Evolutionary conservation across 2,329 filamentous ascomycete species (phyloP), one percentile per base, ranked within the genome.

Genomic region (Hypoxylon sp.): DNA sequence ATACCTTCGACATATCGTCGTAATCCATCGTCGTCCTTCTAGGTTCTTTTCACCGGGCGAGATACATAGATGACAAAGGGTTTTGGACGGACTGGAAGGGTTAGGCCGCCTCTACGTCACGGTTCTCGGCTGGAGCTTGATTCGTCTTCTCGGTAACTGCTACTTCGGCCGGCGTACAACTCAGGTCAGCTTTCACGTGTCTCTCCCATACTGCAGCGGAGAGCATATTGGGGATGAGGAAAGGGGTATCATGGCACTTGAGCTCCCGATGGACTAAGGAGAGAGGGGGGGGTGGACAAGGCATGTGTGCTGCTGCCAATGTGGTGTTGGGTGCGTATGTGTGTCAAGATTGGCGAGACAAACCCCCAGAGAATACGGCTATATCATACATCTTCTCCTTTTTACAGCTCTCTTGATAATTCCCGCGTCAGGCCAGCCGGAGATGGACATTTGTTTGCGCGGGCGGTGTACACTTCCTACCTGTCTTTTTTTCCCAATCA

Each of bases 321-420:
- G 69, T 68, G 67, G 57, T 65, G 72, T 71, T 66, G 68, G 59
- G 67, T 69, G 69, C 66, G 72, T 62, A 53, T 70, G 72, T 69
- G 66, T 73, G 72, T 70, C 66, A 70, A 70, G 72, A 72, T 73
- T 73, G 72, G 69, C 69, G 67, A 72, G 69, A 67, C 67, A 67
- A 58, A 29, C 26, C 65, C 62, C 65, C 61, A 67, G 69, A 72
- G 71, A 74, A 71, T 74, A 76, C 72, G 72, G 72, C 74, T 78
- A 78, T 75, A 77, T 78, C 73, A 78, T 79, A 77, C 73, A 79
- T 78, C 72, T 77, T 78, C 74, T 78, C 72, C 68, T 76, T 78
- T 78, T 77, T 66, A 70, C 72, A 73, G 72, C 73, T 74, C 67
- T 72, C 74, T 73, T 72, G 69, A 73, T 70, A 73, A 66, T 67